Evolutionary conservation across 441 rosid species (phyloP), one percentile per base, ranked within the genome.

Genomic region (Arabidopsis hybrid): DNA sequence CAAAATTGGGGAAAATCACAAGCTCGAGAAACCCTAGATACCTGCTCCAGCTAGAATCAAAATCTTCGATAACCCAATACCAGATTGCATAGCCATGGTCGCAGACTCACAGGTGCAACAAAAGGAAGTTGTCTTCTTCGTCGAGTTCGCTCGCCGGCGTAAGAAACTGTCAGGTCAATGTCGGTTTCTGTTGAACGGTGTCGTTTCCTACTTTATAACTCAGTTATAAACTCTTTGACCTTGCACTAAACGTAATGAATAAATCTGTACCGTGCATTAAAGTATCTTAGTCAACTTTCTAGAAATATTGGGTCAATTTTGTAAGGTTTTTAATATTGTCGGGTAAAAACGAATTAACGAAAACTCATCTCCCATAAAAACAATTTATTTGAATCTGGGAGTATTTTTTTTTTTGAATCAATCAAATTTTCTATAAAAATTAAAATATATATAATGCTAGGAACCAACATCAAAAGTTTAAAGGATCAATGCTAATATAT

Each of bases 31-130:
- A 58, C 57, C 72, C 73, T 18, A 56, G 6, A 21, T 79, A 83
- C 98, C 97, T 68, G 96, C 95, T 75, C 96, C 97, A 70, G 80
- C 96, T 53, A 91, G 58, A 82, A 94, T 3, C 56, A 94, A 36
- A 73, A 94, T 86, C 85, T 58, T 87, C 11, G 93, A 83, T 21
- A 90, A 62, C 50, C 98, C 83, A 13, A 94, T 70, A 55, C 96
- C 96, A 1, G 87, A 17, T 78, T 91, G 97, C 95, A 92, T 72
- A 57, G 96, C 91, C 97, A 94, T 94, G 73, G 65, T 76, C 63
- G 42, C 5, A 57, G 29, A 14, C 32, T 51, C 52, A 46, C 65
- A 52, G 32, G 13, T 74, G 7, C 13, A 52, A 3, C 4, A 16
- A 21, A 13, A 26, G 49, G 49, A 38, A 45, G 29, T 62, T 69